Evolutionary conservation across 2,329 filamentous ascomycete genomes (phyloP).

Genomic region (Penicillium sp.): DNA sequence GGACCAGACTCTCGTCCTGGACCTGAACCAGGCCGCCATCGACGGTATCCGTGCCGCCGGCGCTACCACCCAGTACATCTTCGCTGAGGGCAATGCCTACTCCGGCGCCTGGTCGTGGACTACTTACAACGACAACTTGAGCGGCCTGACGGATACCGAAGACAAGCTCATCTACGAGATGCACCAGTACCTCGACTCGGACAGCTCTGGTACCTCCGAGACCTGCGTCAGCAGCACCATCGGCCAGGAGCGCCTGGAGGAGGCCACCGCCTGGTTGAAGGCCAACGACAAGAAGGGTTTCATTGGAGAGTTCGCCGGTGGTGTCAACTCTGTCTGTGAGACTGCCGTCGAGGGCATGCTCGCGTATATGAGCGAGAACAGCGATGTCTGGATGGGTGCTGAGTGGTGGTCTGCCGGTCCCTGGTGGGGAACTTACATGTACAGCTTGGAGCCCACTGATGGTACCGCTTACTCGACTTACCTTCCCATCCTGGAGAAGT

Average conservation of each 20-base stretch:
- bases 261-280: constrained; percentile 50
- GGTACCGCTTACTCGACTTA: constrained; percentile 33
- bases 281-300: constrained; percentile 57
- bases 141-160: constrained; percentile 52
- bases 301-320: constrained; percentile 59
- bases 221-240: constrained; percentile 57
- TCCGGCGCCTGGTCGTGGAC: constrained; percentile 54
- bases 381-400: constrained; percentile 60
- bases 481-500: constrained; percentile 34
- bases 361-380: constrained; percentile 55
- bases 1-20: constrained; percentile 59
- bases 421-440: constrained; percentile 54
- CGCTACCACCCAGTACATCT: constrained; percentile 59
- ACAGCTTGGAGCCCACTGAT: constrained; percentile 32
- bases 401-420: constrained; percentile 62
- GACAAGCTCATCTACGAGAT: constrained; percentile 62
- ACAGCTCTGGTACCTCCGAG: constrained; percentile 54
- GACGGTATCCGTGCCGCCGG: constrained; percentile 61
- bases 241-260: constrained; percentile 51
- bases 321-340: constrained; percentile 48
- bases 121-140: constrained; percentile 46
- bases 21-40: constrained; percentile 66
- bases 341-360: constrained; percentile 55
- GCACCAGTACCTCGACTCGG: constrained; percentile 63
- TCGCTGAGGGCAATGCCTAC: constrained; percentile 57